phyloP scores from a whole-genome alignment of 2,329 filamentous ascomycete genomes.

The Penicillium hordei region DNA sequence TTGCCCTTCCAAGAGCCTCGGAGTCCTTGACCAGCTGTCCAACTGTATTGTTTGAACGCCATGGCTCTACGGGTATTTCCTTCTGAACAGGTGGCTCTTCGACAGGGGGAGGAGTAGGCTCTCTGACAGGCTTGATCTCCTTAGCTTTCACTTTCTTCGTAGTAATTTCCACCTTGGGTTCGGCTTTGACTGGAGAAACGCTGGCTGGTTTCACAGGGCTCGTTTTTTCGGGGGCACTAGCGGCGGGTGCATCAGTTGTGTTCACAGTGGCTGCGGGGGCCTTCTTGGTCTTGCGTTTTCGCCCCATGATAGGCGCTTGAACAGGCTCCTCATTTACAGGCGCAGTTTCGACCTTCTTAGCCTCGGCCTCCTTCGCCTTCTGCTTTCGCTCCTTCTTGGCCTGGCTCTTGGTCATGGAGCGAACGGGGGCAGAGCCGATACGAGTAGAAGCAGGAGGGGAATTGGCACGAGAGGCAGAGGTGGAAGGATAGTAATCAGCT shows the following conservation, averaged over 20 bases:
- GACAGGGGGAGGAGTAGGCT: constrained; percentile 18
- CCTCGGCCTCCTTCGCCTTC: constrained; percentile 49
- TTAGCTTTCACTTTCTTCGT: constrained; percentile 27
- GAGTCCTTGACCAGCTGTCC: constrained; percentile 42
- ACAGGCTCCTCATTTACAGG: constrained; percentile 51
- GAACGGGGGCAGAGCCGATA: constrained; percentile 60
- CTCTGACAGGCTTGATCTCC: constrained; percentile 24
- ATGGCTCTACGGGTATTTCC: constrained; percentile 30
- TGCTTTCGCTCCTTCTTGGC: constrained; percentile 59
- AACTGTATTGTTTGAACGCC: constrained; percentile 43
- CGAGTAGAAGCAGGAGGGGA: constrained; percentile 55
- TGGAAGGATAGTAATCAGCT: constrained; percentile 57
- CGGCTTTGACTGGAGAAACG: constrained; percentile 23
- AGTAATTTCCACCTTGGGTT: constrained; percentile 22
- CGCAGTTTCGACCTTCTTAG: constrained; percentile 43
- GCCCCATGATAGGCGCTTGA: constrained; percentile 61
- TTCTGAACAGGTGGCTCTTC: constrained; percentile 25
- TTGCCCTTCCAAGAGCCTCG: constrained; percentile 32
- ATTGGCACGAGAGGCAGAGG: constrained; percentile 60
- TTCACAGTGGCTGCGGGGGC: constrained; percentile 33
- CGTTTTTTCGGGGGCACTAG: constrained; percentile 13
- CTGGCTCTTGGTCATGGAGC: constrained; percentile 62
- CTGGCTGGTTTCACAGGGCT: constrained; percentile 19
- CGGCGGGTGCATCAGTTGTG: constrained; percentile 9
- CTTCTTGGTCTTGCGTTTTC: constrained; percentile 61